These are phyloP conservation scores for Galerina sulciceps DNA, from an alignment of 768 basidiomycete species.

Conservation along the genomic window DNA sequence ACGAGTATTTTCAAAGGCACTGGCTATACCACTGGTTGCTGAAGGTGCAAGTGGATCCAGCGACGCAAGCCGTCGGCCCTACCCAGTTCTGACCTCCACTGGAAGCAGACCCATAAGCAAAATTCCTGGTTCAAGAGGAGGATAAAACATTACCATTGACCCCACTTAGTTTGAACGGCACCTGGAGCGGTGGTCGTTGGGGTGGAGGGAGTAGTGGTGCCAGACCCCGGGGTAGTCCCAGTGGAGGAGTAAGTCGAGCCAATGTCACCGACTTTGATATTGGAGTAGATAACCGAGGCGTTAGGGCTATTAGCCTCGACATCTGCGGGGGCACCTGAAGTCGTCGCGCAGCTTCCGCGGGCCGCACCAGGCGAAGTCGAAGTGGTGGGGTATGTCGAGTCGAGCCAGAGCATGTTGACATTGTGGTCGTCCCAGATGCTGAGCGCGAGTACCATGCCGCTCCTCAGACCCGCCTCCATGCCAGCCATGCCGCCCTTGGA, in stretches of 20 bases:
- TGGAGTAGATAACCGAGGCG: neutral
- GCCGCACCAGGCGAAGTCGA: neutral
- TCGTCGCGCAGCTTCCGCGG: neutral
- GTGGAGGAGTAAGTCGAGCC: constrained; percentile 38
- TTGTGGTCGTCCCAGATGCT: constrained; percentile 1
- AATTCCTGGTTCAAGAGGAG: neutral
- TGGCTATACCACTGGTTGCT: constrained; percentile 8
- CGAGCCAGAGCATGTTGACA: constrained; percentile 7
- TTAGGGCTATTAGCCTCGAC: neutral
- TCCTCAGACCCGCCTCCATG: constrained; percentile 22
- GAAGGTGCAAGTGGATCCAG: constrained; percentile 2
- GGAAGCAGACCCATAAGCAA: neutral
- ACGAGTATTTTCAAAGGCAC: neutral
- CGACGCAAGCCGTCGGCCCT: constrained; percentile 3
- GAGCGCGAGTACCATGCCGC: constrained; percentile 9
- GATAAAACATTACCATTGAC: constrained; percentile 35
- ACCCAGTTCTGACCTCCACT: constrained; percentile 27
- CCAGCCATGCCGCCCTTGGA: neutral
- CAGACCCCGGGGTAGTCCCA: constrained; percentile 9
- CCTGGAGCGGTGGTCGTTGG: constrained; percentile 17
- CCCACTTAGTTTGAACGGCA: constrained; percentile 36
- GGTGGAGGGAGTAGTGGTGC: too few relatives aligned
- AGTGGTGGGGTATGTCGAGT: neutral
- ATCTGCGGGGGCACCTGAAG: neutral
- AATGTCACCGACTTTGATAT: constrained; percentile 1